Percentiles rank a stretch among this genome's conserved stretches.
These are phyloP conservation scores for Trichoderma arundinaceum DNA, from an alignment of 2,329 filamentous ascomycete genomes.

Conservation along the genomic window DNA sequence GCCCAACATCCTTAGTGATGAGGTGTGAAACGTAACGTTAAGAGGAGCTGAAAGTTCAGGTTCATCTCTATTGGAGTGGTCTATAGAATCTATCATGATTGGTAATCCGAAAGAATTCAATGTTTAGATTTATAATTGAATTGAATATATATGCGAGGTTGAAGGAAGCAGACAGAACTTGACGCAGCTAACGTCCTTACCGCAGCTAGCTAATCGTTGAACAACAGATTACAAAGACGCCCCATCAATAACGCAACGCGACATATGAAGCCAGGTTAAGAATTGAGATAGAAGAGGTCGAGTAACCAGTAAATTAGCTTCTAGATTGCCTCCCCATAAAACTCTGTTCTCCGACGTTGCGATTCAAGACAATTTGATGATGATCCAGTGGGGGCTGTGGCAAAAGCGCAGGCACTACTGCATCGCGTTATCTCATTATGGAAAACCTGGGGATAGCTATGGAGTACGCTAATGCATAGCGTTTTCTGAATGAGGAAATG, in stretches of 20 bases:
- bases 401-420: background rate
- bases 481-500: slow-evolving; percentile 10
- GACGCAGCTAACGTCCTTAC: background rate
- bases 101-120: background rate
- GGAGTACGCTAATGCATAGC: background rate
- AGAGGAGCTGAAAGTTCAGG: background rate
- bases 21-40: background rate
- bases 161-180: background rate
- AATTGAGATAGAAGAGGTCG: background rate
- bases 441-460: background rate
- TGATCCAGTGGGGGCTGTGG: slow-evolving; percentile 1
- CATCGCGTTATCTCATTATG: slow-evolving; percentile 3
- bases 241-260: background rate
- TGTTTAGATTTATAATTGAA: background rate
- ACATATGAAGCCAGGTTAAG: background rate
- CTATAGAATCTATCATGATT: background rate
- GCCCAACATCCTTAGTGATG: background rate
- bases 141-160: background rate
- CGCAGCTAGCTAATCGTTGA: background rate
- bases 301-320: background rate
- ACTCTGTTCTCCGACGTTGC: background rate
- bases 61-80: background rate
- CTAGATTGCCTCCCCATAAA: background rate
- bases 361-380: background rate
- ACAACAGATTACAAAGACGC: background rate